Percentiles rank a stretch among this genome's conserved stretches.
These are phyloP conservation scores for Crithidia sp. DNA, from an alignment of 208 protist genomes.

Conservation along the genomic window DNA sequence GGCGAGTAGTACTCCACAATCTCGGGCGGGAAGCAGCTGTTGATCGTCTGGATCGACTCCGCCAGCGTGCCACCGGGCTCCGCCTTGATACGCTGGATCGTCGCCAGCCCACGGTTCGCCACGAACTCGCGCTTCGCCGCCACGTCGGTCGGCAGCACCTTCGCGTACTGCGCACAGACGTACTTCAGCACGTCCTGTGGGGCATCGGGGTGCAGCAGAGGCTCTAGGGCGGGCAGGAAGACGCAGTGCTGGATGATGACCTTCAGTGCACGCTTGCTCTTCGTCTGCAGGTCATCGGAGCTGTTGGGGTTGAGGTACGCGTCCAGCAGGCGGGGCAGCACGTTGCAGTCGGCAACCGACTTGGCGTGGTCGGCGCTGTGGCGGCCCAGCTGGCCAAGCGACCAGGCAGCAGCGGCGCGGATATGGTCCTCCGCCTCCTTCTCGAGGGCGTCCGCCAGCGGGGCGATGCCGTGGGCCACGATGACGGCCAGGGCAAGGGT, in stretches of 20 bases:
- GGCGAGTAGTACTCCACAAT: conserved; percentile 99
- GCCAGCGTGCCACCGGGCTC: conserved; percentile 95
- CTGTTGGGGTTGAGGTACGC: conserved; percentile 89
- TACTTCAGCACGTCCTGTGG: conserved; percentile 97
- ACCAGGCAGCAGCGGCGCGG: conserved; percentile 94
- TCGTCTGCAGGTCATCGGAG: conserved; percentile 95
- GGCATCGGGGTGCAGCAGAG: conserved; percentile 94
- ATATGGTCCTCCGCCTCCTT: conserved; percentile 96
- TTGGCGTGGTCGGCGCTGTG: conserved; percentile 98
- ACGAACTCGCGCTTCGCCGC: conserved; percentile 97
- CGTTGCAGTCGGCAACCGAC: conserved; percentile 96
- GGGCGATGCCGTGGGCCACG: conserved; percentile 92
- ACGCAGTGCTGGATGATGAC: conserved; percentile 96
- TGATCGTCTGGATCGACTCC: conserved; percentile 97
- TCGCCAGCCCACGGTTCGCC: conserved; percentile 91
- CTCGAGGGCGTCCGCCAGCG: conserved; percentile 93
- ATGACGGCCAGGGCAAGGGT: conserved; percentile 97
- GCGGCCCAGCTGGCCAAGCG: conserved; percentile 95
- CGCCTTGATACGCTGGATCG: conserved; percentile 96
- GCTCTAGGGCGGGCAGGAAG: conserved; percentile 96
- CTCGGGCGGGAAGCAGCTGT: conserved; percentile 97
- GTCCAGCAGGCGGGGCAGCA: conserved; percentile 94
- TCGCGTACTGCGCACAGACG: conserved; percentile 98
- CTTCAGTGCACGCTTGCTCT: conserved; percentile 97
- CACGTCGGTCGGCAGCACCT: conserved; percentile 98